Percentiles rank a stretch among this genome's conserved stretches.
Conservation (phyloP, 1,284 basidiomycete species). For the Cryptococcus jaspeensis region DNA sequence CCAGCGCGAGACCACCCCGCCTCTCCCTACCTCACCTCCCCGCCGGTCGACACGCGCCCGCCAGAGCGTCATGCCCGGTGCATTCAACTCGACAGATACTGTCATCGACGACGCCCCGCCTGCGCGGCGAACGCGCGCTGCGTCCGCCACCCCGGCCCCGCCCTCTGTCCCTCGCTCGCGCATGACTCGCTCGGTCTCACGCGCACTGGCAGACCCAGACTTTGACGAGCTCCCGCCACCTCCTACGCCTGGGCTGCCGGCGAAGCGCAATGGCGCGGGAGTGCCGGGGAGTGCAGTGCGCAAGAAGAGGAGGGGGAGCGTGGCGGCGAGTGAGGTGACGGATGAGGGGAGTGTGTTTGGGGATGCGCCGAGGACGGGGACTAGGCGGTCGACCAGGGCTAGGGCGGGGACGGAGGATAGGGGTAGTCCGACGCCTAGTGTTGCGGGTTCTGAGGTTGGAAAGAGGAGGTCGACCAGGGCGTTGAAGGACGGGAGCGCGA, state of each 20-base stretch:
- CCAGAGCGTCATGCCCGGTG: constrained; percentile 15
- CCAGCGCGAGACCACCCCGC: background rate
- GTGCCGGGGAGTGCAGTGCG: constrained; percentile 8
- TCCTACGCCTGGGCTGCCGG: background rate
- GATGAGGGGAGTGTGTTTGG: constrained; percentile 8
- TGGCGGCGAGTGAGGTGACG: constrained; percentile 23
- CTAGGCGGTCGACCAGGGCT: constrained; percentile 25
- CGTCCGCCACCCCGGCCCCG: constrained; percentile 6
- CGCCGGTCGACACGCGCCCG: background rate
- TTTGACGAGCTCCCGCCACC: background rate
- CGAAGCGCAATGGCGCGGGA: constrained; percentile 7
- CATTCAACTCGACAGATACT: constrained; percentile 5
- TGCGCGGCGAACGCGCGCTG: constrained; percentile 2
- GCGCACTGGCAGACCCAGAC: constrained; percentile 23
- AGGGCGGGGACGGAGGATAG: constrained; percentile 26
- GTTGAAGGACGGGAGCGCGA: constrained; percentile 22
- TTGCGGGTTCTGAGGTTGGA: constrained; percentile 16
- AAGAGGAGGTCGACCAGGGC: constrained; percentile 10
- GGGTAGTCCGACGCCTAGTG: constrained; percentile 44
- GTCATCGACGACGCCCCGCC: constrained; percentile 12
- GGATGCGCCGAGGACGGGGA: constrained; percentile 5
- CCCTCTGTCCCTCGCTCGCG: constrained; percentile 17
- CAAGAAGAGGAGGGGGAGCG: constrained; percentile 16
- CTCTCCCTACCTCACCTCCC: background rate
- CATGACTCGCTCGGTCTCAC: constrained; percentile 32